These are phyloP conservation scores for Helianthus annuus DNA, from an alignment of 129 eudicot species.

Conservation along the genomic window DNA sequence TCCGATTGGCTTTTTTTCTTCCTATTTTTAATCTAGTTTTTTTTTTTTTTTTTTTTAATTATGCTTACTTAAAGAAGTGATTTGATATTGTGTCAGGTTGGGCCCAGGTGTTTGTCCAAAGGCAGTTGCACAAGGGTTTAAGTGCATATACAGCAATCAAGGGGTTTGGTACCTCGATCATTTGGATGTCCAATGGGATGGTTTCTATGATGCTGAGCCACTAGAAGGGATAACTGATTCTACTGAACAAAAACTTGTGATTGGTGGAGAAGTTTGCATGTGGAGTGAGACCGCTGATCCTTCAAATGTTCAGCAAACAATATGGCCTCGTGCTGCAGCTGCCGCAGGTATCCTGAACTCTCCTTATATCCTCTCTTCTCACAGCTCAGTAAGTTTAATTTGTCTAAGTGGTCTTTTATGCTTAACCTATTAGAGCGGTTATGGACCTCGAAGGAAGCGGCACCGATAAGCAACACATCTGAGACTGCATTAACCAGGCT, in stretches of 20 bases:
- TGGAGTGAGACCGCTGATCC: slow-evolving; percentile 96
- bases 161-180: slow-evolving; percentile 96
- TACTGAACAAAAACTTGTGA: slow-evolving; percentile 58
- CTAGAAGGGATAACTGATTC: slow-evolving; percentile 67
- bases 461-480: slow-evolving; percentile 41
- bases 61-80: slow-evolving; percentile 27
- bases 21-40: background rate
- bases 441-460: slow-evolving; percentile 64
- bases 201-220: slow-evolving; percentile 76
- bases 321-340: slow-evolving; percentile 99
- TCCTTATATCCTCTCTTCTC: background rate
- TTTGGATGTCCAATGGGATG: slow-evolving; percentile 81
- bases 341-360: slow-evolving; percentile 77
- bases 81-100: slow-evolving; percentile 60
- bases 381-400: background rate
- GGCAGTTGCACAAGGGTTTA: slow-evolving; percentile 83
- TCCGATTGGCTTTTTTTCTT: background rate
- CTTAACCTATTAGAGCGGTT: slow-evolving; percentile 58
- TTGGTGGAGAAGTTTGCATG: slow-evolving; percentile 97
- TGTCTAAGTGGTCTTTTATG: too few species aligned
- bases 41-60: background rate
- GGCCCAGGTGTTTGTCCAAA: slow-evolving; percentile 83
- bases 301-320: slow-evolving; percentile 83
- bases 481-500: slow-evolving; percentile 50
- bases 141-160: slow-evolving; percentile 89